Evolutionary conservation across 75 land plant species (phyloP), one percentile per base, ranked within the genome.

Genomic region (Isoetes taiwanensis): DNA sequence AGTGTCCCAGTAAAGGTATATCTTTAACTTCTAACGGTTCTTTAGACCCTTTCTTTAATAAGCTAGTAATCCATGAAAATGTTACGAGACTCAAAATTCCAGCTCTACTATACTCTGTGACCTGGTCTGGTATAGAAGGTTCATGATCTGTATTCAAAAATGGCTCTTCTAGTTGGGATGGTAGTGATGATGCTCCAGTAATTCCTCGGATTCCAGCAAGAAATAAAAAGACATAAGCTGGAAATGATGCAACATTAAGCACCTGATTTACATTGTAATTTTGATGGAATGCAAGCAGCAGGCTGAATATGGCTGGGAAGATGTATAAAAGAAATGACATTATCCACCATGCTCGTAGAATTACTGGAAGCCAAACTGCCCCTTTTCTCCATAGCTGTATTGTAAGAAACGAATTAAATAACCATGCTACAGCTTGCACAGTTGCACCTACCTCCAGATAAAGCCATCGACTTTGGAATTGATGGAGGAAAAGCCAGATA

Each of bases 11-110:
- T 31, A 63, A 61, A 21, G 95, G 95, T 50, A 88, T 59, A 58
- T 88, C 85, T 52, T 72, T 65, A 39, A 78, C 64, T 57, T 78
- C 75, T 30, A 88, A 52, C 6, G 69, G 57, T 42, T 71, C 80
- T 37, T 41, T 68, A 30, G 62, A 26, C 1, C 94, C 94, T 28
- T 52, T 26, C 3, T 70, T 24, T 37, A 87, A 64, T 61, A 87
- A 48, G 43, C 84, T 75, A 55, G 64, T 59, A 40, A 84, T 59
- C 95, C 95, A 88, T 32, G 80, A 78, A 67, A 88, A 81, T 12
- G 85, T 74, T 20, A 79, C 58, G 23, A 67, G 10, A 33, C 95
- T 76, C 33, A 76, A 56, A 19, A 78, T 3, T 16, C 75, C 59
- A 38, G 85, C 76, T 46, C 35, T 75, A 25, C 76, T 63, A 63